Percentiles rank a stretch among this genome's conserved stretches.
These are phyloP conservation scores for Aspergillus latus DNA, from an alignment of 2,329 filamentous ascomycete species.

Conservation along the genomic window DNA sequence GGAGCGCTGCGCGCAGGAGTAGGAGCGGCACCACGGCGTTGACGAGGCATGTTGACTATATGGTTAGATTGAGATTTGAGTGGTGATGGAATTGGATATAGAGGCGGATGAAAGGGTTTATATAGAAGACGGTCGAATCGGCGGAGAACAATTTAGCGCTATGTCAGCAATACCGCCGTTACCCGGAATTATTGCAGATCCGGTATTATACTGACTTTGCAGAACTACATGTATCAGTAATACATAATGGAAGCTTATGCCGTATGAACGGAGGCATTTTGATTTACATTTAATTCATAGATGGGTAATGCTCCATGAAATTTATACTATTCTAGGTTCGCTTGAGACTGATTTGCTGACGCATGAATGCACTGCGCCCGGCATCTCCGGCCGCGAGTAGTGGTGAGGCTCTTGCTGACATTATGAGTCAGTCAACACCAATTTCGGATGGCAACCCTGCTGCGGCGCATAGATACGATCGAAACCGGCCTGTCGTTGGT, in stretches of 20 bases:
- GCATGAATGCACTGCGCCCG: neutral
- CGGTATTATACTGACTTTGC: neutral
- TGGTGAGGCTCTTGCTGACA: neutral
- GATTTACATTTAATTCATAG: neutral
- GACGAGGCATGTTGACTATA: conserved; percentile 68
- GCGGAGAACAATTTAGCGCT: conserved; percentile 21
- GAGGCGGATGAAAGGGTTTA: conserved; percentile 11
- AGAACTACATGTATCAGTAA: no score
- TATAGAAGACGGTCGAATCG: conserved; percentile 26
- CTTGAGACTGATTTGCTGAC: neutral
- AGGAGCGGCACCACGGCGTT: conserved; percentile 64
- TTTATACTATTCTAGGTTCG: no score
- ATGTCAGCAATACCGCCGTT: conserved; percentile 13
- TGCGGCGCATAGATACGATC: neutral
- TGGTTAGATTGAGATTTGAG: conserved; percentile 25
- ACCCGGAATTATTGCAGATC: neutral
- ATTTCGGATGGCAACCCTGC: neutral
- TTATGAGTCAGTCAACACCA: neutral
- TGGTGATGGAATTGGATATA: conserved; percentile 23
- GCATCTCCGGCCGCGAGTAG: neutral
- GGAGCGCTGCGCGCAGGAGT: conserved; percentile 58
- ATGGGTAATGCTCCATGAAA: neutral
- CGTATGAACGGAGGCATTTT: no score
- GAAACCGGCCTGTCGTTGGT: neutral
- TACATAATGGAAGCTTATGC: no score